These are phyloP conservation scores for Ehretia macrophylla DNA, from an alignment of 257 asterid genomes.

Conservation along the genomic window DNA sequence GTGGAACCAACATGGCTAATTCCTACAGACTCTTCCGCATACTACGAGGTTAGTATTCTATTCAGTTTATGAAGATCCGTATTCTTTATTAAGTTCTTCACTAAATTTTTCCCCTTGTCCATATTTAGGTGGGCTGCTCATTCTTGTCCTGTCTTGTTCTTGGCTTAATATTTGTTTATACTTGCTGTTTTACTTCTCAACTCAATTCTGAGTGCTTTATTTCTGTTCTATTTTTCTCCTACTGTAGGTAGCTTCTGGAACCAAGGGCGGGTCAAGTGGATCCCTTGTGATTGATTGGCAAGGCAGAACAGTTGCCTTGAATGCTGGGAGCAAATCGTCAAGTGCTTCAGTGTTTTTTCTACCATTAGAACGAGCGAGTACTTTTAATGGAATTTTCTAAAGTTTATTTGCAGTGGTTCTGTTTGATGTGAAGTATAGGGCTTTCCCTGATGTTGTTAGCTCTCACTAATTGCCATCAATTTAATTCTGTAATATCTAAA, in stretches of 20 bases:
- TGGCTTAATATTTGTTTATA: neutral
- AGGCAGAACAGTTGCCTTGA: constrained; percentile 98
- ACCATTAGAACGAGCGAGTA: constrained; percentile 91
- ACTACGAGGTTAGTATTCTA: no score
- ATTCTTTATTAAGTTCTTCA: no score
- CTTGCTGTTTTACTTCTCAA: neutral
- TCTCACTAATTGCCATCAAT: neutral
- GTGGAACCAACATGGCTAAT: no score
- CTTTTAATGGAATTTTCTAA: constrained; percentile 7
- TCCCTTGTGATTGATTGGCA: constrained; percentile 99
- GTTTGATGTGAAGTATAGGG: neutral
- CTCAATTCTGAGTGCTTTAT: neutral
- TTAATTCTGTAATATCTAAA: neutral
- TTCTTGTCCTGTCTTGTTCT: no score
- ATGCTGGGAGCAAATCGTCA: constrained; percentile 98
- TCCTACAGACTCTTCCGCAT: no score
- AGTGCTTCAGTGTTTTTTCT: constrained; percentile 98
- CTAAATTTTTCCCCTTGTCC: no score
- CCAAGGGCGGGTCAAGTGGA: constrained; percentile 99
- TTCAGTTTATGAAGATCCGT: no score
- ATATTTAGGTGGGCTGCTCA: no score
- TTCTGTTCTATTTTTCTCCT: constrained; percentile 5
- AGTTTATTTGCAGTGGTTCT: neutral
- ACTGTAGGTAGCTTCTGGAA: constrained; percentile 96
- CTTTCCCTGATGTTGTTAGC: neutral